phyloP scores from a whole-genome alignment of 2,329 filamentous ascomycete genomes.

The Hypoxylon sp. region DNA sequence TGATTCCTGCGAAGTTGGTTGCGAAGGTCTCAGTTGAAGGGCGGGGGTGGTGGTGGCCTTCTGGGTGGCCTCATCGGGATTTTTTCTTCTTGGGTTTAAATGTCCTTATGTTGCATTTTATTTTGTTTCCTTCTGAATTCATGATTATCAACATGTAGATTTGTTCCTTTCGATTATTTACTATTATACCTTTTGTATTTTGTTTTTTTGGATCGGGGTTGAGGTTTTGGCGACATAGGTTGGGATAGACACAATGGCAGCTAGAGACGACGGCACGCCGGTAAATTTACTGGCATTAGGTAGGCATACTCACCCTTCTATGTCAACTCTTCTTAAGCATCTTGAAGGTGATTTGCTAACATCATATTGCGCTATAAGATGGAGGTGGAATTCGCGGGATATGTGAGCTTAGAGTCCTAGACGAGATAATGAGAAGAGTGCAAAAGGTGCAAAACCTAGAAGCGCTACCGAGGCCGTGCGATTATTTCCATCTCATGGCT shows the following conservation, averaged over 20 bases:
- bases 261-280: slow-evolving; percentile 20
- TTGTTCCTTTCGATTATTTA: not conserved
- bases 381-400: slow-evolving; percentile 50
- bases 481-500: slow-evolving; percentile 52
- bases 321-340: too few relatives aligned
- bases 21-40: too few relatives aligned
- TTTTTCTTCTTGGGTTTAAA: too few relatives aligned
- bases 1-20: not conserved
- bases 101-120: too few relatives aligned
- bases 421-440: slow-evolving; percentile 47
- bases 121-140: too few relatives aligned
- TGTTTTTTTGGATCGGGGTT: not conserved
- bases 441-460: slow-evolving; percentile 32
- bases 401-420: slow-evolving; percentile 47
- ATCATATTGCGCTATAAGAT: slow-evolving; percentile 32
- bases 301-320: not conserved
- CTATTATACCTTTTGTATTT: not conserved
- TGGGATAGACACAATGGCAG: slow-evolving; percentile 2
- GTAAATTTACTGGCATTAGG: slow-evolving; percentile 23
- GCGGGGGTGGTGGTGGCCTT: too few relatives aligned
- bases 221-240: not conserved
- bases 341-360: not conserved
- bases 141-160: not conserved
- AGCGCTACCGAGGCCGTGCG: slow-evolving; percentile 47
- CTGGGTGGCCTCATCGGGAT: too few relatives aligned